Conservation (phyloP, 179 eudicot genomes). For the Corrigiola litoralis region DNA sequence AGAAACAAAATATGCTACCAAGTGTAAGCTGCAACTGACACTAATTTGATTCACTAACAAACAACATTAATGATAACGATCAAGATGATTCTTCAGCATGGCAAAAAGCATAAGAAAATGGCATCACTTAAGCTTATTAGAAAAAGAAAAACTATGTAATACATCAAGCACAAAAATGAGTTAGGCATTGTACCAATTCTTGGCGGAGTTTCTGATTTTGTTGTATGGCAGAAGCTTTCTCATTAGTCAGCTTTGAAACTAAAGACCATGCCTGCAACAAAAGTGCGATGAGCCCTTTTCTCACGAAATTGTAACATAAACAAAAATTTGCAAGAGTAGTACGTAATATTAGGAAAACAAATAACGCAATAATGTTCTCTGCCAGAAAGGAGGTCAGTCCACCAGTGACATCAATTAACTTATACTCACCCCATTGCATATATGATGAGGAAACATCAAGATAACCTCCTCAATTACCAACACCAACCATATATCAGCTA, state of each 20-base stretch:
- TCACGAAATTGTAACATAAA: not conserved
- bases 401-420: not conserved
- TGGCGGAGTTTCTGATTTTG: constrained; percentile 70
- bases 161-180: constrained; percentile 2
- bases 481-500: too few species aligned
- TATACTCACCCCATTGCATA: not conserved
- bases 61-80: not conserved
- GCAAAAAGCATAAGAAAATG: not conserved
- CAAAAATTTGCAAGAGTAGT: not conserved
- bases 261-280: constrained; percentile 44
- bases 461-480: not conserved
- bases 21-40: not conserved
- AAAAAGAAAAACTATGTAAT: not conserved
- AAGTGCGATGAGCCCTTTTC: not conserved
- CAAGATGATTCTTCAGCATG: not conserved
- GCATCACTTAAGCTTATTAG: not conserved
- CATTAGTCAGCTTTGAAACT: constrained; percentile 72
- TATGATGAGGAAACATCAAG: not conserved
- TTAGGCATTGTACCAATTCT: constrained; percentile 58
- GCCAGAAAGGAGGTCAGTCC: not conserved
- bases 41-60: not conserved
- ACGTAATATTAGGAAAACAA: not conserved
- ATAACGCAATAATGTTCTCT: not conserved
- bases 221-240: constrained; percentile 60
- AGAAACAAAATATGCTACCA: not conserved